Conservation (phyloP, 768 basidiomycete species). For the Boletales sp. region DNA sequence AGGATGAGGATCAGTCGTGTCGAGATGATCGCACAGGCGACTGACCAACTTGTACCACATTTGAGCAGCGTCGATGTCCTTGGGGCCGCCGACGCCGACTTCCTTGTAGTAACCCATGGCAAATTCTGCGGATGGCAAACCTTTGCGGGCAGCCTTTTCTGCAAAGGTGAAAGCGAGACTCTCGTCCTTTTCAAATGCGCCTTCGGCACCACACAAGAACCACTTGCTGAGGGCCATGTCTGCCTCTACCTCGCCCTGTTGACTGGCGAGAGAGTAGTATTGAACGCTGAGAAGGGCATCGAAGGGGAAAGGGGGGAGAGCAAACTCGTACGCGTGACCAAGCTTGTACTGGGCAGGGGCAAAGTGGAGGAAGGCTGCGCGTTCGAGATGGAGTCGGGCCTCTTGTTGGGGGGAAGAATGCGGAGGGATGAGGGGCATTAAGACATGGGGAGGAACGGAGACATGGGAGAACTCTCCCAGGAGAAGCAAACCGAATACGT, state of each 20-base stretch:
- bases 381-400: conserved; percentile 74
- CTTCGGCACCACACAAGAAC: conserved; percentile 87
- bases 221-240: conserved; percentile 97
- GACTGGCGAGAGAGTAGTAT: conserved; percentile 80
- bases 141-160: conserved; percentile 75
- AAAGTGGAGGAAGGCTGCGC: conserved; percentile 82
- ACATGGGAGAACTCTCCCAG: conserved; percentile 78
- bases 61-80: conserved; percentile 59
- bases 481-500: conserved; percentile 84
- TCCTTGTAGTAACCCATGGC: conserved; percentile 96
- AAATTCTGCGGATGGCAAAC: conserved; percentile 81
- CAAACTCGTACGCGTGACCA: conserved; percentile 90
- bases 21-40: conserved; percentile 3
- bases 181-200: conserved; percentile 84
- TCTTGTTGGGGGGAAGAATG: conserved; percentile 49
- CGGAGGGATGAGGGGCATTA: conserved; percentile 53
- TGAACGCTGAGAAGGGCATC: conserved; percentile 88
- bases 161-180: conserved; percentile 84
- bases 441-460: conserved; percentile 46
- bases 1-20: neutral
- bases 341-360: conserved; percentile 89
- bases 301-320: conserved; percentile 77
- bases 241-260: conserved; percentile 86
- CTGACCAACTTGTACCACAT: conserved; percentile 74
- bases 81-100: conserved; percentile 79